Evolutionary conservation across 306 rosid species (phyloP).

Genomic region (Bauhinia variegata): DNA sequence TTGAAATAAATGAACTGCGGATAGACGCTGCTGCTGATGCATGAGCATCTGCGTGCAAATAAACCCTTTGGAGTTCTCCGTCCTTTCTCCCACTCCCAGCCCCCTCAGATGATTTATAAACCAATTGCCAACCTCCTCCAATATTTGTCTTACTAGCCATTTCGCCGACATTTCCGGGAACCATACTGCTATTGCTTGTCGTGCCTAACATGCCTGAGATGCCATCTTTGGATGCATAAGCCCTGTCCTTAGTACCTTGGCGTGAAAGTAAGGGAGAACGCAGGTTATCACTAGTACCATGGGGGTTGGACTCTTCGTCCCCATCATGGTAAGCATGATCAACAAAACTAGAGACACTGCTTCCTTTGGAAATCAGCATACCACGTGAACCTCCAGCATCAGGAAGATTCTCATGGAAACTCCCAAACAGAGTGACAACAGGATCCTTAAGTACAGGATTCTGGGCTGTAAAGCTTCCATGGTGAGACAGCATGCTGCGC

Average conservation of each 20-base stretch:
- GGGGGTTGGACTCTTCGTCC: slow-evolving; percentile 60
- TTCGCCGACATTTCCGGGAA: slow-evolving; percentile 44
- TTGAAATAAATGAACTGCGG: slow-evolving; percentile 60
- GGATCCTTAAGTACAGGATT: slow-evolving; percentile 72
- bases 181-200: slow-evolving; percentile 55
- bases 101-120: slow-evolving; percentile 66
- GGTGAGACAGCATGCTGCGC: slow-evolving; percentile 69
- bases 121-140: slow-evolving; percentile 97
- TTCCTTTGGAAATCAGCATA: slow-evolving; percentile 62
- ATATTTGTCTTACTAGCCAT: slow-evolving; percentile 61
- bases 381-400: slow-evolving; percentile 70
- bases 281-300: slow-evolving; percentile 71
- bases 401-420: slow-evolving; percentile 77
- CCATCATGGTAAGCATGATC: slow-evolving; percentile 34
- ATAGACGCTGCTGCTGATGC: slow-evolving; percentile 37
- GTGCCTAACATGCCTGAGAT: slow-evolving; percentile 41
- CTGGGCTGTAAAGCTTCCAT: slow-evolving; percentile 70
- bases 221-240: slow-evolving; percentile 55
- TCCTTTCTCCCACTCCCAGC: slow-evolving; percentile 55
- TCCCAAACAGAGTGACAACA: slow-evolving; percentile 82
- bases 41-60: slow-evolving; percentile 66
- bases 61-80: slow-evolving; percentile 72
- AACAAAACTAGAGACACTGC: slow-evolving; percentile 71
- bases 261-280: slow-evolving; percentile 69
- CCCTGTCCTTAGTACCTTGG: slow-evolving; percentile 64